A percentile compares a stretch with the other conserved stretches of the same genome.
Evolutionary conservation across 202 grass and related monocot species (phyloP).

Genomic region (Tripidium arundinaceum): DNA sequence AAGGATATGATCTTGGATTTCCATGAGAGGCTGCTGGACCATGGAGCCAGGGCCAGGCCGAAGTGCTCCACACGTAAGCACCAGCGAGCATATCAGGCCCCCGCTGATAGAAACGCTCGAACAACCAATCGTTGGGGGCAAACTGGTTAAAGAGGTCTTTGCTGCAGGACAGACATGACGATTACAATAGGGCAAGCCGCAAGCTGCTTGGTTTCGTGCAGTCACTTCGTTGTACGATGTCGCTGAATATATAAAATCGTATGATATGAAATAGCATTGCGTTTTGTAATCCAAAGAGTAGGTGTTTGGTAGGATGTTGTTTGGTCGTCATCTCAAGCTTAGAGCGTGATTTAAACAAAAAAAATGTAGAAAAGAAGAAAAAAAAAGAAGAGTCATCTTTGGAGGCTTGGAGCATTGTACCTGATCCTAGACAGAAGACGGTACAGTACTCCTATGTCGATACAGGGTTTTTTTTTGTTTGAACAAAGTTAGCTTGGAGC

Average conservation of each 20-base stretch:
- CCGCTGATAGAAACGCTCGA: constrained; percentile 16
- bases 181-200: not conserved
- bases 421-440: too few relatives aligned
- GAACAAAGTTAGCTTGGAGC: too few relatives aligned
- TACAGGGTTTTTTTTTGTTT: too few relatives aligned
- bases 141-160: not conserved
- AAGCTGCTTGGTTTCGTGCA: not conserved
- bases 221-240: too few relatives aligned
- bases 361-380: not conserved
- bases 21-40: not conserved
- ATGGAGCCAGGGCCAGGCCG: not conserved
- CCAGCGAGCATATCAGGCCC: not conserved
- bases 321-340: not conserved
- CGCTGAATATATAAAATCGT: not conserved
- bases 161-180: not conserved
- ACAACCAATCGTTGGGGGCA: not conserved
- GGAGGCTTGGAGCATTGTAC: too few relatives aligned
- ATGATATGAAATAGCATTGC: not conserved
- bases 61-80: constrained; percentile 30
- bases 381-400: too few relatives aligned
- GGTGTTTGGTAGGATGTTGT: not conserved
- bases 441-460: too few relatives aligned
- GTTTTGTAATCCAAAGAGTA: not conserved
- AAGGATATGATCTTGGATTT: not conserved
- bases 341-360: not conserved